Conservation (phyloP, 768 basidiomycete species). For the Neoboletus magnificus region DNA sequence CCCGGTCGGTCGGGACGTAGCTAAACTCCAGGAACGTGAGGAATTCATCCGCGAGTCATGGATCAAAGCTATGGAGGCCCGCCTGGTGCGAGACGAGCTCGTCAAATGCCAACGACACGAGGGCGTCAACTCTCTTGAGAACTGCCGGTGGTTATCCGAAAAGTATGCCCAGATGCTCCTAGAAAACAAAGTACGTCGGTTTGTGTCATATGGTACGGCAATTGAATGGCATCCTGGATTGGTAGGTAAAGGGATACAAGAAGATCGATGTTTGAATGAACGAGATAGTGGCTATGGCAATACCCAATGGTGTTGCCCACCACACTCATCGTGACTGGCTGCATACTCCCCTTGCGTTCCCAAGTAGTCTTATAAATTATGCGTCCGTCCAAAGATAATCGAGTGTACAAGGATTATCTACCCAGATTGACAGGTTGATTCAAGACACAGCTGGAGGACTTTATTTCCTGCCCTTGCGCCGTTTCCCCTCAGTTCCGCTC, state of each 20-base stretch:
- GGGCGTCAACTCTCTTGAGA: constrained; percentile 89
- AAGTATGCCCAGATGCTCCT: constrained; percentile 76
- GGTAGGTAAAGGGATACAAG: constrained; percentile 85
- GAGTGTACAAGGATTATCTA: background rate
- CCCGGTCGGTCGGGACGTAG: constrained; percentile 33
- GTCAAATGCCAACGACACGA: constrained; percentile 86
- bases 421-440: background rate
- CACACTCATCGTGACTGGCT: background rate
- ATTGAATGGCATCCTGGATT: constrained; percentile 1
- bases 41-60: constrained; percentile 84
- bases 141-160: constrained; percentile 82
- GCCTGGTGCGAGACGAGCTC: constrained; percentile 84
- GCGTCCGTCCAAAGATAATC: background rate
- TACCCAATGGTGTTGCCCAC: background rate
- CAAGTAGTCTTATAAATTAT: constrained; percentile 8
- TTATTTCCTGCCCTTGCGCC: constrained; percentile 52
- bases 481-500: constrained; percentile 53
- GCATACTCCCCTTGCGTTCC: background rate
- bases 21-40: constrained; percentile 66
- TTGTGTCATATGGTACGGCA: background rate
- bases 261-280: constrained; percentile 53
- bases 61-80: constrained; percentile 91
- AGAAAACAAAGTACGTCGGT: constrained; percentile 67
- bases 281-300: background rate
- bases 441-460: background rate